Evolutionary conservation across 1,139 yeast genomes (phyloP).

Genomic region (Scheffersomyces stambukii): DNA sequence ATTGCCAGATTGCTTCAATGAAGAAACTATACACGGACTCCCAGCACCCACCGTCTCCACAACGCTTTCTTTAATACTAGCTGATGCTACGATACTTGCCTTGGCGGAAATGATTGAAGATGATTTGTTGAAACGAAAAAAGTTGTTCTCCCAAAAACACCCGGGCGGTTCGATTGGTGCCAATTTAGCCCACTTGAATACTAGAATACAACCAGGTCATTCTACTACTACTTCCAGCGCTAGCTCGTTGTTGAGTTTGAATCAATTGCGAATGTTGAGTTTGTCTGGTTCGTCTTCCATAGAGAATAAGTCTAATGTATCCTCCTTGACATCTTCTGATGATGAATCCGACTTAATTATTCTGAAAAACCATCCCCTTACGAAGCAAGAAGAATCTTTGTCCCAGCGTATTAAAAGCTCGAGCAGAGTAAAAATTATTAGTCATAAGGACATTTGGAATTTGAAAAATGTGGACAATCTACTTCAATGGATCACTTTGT

Average conservation of each 20-base stretch:
- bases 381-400: background rate
- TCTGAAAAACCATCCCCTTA: background rate
- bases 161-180: slow-evolving; percentile 92
- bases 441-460: slow-evolving; percentile 8
- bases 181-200: slow-evolving; percentile 17
- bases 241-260: slow-evolving; percentile 4
- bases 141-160: slow-evolving; percentile 64
- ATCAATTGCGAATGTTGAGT: slow-evolving; percentile 1
- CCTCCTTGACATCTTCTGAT: slow-evolving; percentile 19
- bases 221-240: slow-evolving; percentile 2
- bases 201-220: slow-evolving; percentile 6
- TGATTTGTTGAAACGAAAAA: slow-evolving; percentile 51
- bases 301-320: slow-evolving; percentile 1
- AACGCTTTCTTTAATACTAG: slow-evolving; percentile 68
- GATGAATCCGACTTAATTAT: slow-evolving; percentile 14
- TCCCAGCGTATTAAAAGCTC: background rate
- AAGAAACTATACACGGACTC: slow-evolving; percentile 67
- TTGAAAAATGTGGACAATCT: slow-evolving; percentile 18
- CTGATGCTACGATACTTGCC: slow-evolving; percentile 76
- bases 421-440: slow-evolving; percentile 1
- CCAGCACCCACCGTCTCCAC: slow-evolving; percentile 90
- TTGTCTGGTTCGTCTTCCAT: slow-evolving; percentile 1
- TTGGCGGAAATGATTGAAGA: slow-evolving; percentile 62
- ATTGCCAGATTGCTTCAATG: slow-evolving; percentile 54
- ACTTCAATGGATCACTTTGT: slow-evolving; percentile 27